Evolutionary conservation across 1,284 basidiomycete genomes (phyloP), one percentile per base, ranked within the genome.

Genomic region (Puccinia polysora): DNA sequence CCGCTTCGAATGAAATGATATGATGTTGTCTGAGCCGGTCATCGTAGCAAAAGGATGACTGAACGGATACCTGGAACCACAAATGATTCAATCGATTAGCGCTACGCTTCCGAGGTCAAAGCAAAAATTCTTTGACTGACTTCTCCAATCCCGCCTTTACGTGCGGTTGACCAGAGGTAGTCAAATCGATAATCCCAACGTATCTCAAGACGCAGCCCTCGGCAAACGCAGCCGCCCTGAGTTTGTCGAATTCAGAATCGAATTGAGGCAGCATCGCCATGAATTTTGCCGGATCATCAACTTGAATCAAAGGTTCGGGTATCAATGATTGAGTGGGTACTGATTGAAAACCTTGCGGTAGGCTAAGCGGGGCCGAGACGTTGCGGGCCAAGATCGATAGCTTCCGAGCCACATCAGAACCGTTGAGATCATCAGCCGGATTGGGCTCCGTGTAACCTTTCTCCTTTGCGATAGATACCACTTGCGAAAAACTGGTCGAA

Each of bases 371-470:
- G 34, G 81, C 77, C 15, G 84, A 81, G 68, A 82, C 80, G 71
- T 94, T 85, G 64, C 95, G 88, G 0, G 91, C 89, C 63, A 99
- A 85, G 80, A 98, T 98, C 60, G 91, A 91, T 64, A 99, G 86
- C 80, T 99, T 99, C 63, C 95, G 88, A 0, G 94, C 94, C 34
- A 99, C 96, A 80, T 98, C 95, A 47, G 89, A 90, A 4, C 96
- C 96, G 72, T 91, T 93, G 32, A 98, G 86, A 79, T 98, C 96
- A 78, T 97, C 95, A 62, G 88, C 90, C 0, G 95, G 95, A 81
- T 98, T 91, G 2, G 96, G 96, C 83, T 98, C 95, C 20, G 95
- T 98, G 82, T 95, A 98, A 0, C 95, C 96, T 77, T 90, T 90
- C 77, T 91, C 89, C 72, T 91, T 89, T 15, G 96, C 96, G 47